These are phyloP conservation scores for Coprinopsis sp. DNA, from an alignment of 768 basidiomycete genomes.

Conservation along the genomic window DNA sequence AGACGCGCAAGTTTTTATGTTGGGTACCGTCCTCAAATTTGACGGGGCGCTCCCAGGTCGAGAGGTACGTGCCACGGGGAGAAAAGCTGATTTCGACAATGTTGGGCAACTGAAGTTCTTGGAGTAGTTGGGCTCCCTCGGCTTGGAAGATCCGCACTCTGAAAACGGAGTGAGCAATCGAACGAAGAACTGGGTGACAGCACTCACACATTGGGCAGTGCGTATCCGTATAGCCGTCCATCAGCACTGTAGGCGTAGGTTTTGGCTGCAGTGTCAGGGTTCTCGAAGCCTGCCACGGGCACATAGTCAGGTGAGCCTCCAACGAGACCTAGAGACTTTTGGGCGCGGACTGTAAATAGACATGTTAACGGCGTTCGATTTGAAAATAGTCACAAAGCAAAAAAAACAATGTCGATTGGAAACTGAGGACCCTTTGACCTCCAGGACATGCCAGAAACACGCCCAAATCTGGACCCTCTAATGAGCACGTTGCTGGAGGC, in stretches of 20 bases:
- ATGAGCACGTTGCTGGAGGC: too few species aligned
- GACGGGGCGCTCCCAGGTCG: constrained; percentile 91
- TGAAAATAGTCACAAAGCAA: not conserved
- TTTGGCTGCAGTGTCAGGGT: constrained; percentile 68
- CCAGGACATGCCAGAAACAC: too few species aligned
- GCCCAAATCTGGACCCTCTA: too few species aligned
- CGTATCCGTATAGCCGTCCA: constrained; percentile 84
- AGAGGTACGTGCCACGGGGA: constrained; percentile 87
- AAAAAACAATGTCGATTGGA: constrained; percentile 11
- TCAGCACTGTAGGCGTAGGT: constrained; percentile 81
- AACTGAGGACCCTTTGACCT: constrained; percentile 11
- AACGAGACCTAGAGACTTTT: constrained; percentile 88
- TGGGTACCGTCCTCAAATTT: constrained; percentile 88
- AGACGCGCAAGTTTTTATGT: constrained; percentile 92
- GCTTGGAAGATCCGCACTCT: constrained; percentile 79
- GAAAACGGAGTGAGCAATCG: constrained; percentile 9
- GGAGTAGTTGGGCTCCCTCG: constrained; percentile 65
- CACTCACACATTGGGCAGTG: constrained; percentile 67
- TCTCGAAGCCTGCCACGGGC: constrained; percentile 55
- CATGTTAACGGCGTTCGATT: constrained; percentile 14
- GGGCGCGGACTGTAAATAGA: constrained; percentile 70
- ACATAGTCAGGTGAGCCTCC: constrained; percentile 75
- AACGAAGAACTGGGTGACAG: constrained; percentile 15
- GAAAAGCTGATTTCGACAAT: constrained; percentile 88
- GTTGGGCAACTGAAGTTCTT: constrained; percentile 69